Percentiles rank a stretch among this genome's conserved stretches.
phyloP scores from a whole-genome alignment of 768 basidiomycete species.

The Naganishia vaughanmartiniae region DNA sequence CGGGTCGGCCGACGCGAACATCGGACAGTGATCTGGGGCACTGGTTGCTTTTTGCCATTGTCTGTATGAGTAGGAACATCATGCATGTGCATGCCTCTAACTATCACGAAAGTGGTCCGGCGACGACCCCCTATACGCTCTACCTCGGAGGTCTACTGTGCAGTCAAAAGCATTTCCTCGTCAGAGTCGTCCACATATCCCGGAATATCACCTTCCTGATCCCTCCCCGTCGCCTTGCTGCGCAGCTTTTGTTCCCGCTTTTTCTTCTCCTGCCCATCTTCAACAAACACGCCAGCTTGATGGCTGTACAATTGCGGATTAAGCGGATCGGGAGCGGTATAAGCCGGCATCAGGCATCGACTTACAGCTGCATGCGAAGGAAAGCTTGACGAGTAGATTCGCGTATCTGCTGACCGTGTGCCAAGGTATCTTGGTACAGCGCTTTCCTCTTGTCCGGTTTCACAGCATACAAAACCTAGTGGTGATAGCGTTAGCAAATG shows the following conservation, averaged over 20 bases:
- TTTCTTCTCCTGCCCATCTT: constrained; percentile 14
- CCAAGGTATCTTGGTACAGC: constrained; percentile 20
- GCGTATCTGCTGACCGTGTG: constrained; percentile 17
- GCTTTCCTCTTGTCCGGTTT: constrained; percentile 18
- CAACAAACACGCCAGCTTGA: neutral
- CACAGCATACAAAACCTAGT: constrained; percentile 24
- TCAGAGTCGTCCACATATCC: constrained; percentile 7
- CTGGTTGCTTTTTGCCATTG: too few species aligned
- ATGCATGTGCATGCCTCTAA: neutral
- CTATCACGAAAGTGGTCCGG: neutral
- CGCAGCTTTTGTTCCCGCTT: neutral
- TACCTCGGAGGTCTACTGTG: neutral
- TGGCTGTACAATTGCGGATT: neutral
- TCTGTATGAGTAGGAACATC: neutral
- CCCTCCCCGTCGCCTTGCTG: neutral
- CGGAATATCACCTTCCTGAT: constrained; percentile 10
- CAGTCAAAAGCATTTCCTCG: constrained; percentile 17
- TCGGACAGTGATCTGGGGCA: too few species aligned
- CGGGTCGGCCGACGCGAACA: too few species aligned
- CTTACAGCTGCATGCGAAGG: constrained; percentile 31
- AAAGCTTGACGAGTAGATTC: constrained; percentile 17
- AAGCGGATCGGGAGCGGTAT: neutral
- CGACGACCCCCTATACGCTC: neutral
- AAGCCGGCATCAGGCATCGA: neutral
- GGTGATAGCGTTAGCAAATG: neutral